Base-by-base conservation (phyloP, 2,329 filamentous ascomycete genomes). In the Calonectria naviculata region DNA sequence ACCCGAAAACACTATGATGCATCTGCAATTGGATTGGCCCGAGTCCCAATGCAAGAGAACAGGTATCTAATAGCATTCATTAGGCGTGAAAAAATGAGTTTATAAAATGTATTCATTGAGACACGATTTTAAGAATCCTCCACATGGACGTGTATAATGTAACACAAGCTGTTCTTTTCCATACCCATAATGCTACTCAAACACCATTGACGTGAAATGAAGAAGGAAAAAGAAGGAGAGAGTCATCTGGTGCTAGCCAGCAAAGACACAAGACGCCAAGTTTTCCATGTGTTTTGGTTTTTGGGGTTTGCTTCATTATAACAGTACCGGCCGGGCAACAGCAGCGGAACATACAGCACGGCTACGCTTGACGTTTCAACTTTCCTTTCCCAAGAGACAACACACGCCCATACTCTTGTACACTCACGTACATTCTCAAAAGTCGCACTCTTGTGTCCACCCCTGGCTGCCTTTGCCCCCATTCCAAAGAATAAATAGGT, bases 401-500 rank as follows among this genome's bases (percentile, higher is more conserved):
- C 70, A 67, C 73, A 73, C 71, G 68, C 38, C 31, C 29, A 36
- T 38, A 38, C 36, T 31, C 63, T 49, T 58, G 31, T 42, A 34
- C 38, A 24, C 61, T 63, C 52, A 24, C 61, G 49, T 65, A 65
- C 62, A 65, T 65, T 62, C 58, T 67, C 68, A 63, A 58, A 44
- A 75, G 68, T 70, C 67, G 68, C 67, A 70, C 68, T 69, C 44
- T 24, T 58, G 58, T 44, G 65, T 62, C 52, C 52, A 68, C 68
- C 49, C 72, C 71, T 70, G 70, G 66, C 68, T 75, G 73, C 70
- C 73, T 76, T 77, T 75, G 67, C 75, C 67, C 60, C 67, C 67
- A 42, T 78, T 74, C 74, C 76, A 73, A 78, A 77, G 74, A 75
- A 74, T 75, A 77, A 69, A 77, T 77, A 73, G 70, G 70, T 68